Evolutionary conservation across 768 basidiomycete genomes (phyloP).

Genomic region (Agrocybe pediades): DNA sequence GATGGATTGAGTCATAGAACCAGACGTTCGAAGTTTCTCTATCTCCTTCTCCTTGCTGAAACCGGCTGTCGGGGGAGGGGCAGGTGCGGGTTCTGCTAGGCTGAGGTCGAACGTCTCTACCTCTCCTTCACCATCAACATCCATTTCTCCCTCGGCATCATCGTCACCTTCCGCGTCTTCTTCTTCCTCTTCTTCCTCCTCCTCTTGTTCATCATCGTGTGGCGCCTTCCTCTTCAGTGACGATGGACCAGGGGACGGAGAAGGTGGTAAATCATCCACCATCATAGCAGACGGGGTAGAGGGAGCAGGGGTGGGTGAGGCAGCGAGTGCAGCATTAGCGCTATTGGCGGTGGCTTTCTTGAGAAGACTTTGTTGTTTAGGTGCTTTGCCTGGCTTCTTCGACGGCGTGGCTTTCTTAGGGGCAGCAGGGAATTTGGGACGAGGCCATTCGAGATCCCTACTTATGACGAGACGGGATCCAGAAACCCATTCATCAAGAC

Average conservation of each 20-base stretch:
- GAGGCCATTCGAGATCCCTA: constrained; percentile 94
- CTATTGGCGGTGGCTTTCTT: constrained; percentile 73
- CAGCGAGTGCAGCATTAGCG: constrained; percentile 60
- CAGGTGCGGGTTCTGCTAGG: constrained; percentile 50
- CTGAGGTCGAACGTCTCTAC: constrained; percentile 68
- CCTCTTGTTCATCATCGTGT: constrained; percentile 67
- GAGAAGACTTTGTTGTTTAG: constrained; percentile 58
- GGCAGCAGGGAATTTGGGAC: constrained; percentile 66
- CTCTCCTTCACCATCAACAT: constrained; percentile 75
- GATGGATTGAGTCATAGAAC: constrained; percentile 98
- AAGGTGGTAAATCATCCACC: constrained; percentile 40
- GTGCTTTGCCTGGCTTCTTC: constrained; percentile 58
- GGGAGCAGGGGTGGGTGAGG: constrained; percentile 61
- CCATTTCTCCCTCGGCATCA: constrained; percentile 74
- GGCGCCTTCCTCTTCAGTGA: constrained; percentile 70
- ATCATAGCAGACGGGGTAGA: constrained; percentile 45
- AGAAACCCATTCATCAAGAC: constrained; percentile 95
- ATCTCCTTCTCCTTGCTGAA: constrained; percentile 99
- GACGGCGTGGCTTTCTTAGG: constrained; percentile 53
- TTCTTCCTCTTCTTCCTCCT: constrained; percentile 53
- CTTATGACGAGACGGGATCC: constrained; percentile 83
- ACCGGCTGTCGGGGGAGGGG: constrained; percentile 52
- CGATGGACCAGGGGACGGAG: constrained; percentile 58
- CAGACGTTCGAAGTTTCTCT: constrained; percentile 95
- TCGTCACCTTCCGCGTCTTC: constrained; percentile 59